Evolutionary conservation across 768 basidiomycete genomes (phyloP), one percentile per base, ranked within the genome.

Genomic region (Hypholoma sublateritium): DNA sequence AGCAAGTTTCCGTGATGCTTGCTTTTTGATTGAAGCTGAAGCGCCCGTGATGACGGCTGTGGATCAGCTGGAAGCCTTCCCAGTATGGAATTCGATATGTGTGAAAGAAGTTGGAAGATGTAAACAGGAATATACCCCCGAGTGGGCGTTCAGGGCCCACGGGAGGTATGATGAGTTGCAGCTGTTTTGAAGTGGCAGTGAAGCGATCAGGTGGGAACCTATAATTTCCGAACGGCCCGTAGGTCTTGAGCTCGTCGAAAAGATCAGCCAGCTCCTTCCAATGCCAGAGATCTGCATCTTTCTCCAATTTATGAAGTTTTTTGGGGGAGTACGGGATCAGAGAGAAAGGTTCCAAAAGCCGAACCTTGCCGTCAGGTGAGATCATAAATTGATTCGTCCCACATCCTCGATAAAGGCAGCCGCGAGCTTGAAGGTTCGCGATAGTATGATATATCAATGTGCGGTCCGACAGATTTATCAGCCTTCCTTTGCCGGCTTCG

Each of bases 391-490:
- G 42, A 34, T 46, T 53, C 5, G 43, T 53, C 19, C 42, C 34
- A 32, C 53, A 53, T 1, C 53, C 53, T 34, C 43, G 25, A 45
- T 53, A 53, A n/a, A 53, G 42, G 17, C 21, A 46, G 12, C 53
- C 43, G 9, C 17, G 42, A 11, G 16, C 19, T 35, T 53, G 53
- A 2, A 53, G 9, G 3, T 28, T 19, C 13, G 43, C n/a, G 17
- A 53, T 35, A n/a, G 53, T 46, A 42, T 9, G 4, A 36, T 53
- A 53, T 9, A 53, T 45, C 42, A 53, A 32, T 11, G 43, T 16
- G 13, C 42, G 28, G 34, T 53, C 53, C 14, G 53, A 44, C 17
- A 13, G 19, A 14, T n/a, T 53, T 28, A 53, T 22, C n/a, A 45
- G 25, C 24, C 53, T 44, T 19, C 53, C 53, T 28, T 44, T 53